These are phyloP conservation scores for Chimonanthus praecox DNA, from an alignment of 164 flowering plant genomes.

Conservation along the genomic window DNA sequence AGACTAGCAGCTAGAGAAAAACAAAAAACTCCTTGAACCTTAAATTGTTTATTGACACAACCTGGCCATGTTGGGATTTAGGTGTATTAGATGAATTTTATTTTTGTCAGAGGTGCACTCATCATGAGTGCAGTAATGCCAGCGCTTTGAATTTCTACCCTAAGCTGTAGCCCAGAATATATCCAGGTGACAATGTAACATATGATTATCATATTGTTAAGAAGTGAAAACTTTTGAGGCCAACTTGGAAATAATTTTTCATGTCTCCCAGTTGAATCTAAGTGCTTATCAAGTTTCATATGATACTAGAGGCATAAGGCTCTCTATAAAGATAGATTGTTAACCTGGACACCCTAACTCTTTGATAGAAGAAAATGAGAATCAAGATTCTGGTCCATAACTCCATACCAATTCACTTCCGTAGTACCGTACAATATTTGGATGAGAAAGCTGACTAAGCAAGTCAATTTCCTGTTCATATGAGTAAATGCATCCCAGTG, in stretches of 20 bases:
- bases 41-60: too few relatives aligned
- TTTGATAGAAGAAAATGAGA: not conserved
- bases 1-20: too few relatives aligned
- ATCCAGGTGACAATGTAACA: not conserved
- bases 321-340: not conserved
- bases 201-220: not conserved
- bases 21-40: too few relatives aligned
- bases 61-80: too few relatives aligned
- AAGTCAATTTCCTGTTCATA: conserved; percentile 69
- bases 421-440: conserved; percentile 80
- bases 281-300: not conserved
- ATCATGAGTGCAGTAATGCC: not conserved
- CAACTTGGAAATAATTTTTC: not conserved
- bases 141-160: too few relatives aligned
- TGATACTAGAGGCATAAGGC: not conserved
- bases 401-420: conserved; percentile 82
- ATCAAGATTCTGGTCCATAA: not conserved
- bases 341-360: not conserved
- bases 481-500: conserved; percentile 4
- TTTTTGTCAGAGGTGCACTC: not conserved
- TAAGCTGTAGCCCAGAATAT: not conserved
- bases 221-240: not conserved
- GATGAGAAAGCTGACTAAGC: conserved; percentile 81
- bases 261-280: not conserved
- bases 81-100: not conserved